Percentiles rank a stretch among this genome's conserved stretches.
phyloP scores from a whole-genome alignment of 306 rosid genomes.

The Boehmeria nivea region DNA sequence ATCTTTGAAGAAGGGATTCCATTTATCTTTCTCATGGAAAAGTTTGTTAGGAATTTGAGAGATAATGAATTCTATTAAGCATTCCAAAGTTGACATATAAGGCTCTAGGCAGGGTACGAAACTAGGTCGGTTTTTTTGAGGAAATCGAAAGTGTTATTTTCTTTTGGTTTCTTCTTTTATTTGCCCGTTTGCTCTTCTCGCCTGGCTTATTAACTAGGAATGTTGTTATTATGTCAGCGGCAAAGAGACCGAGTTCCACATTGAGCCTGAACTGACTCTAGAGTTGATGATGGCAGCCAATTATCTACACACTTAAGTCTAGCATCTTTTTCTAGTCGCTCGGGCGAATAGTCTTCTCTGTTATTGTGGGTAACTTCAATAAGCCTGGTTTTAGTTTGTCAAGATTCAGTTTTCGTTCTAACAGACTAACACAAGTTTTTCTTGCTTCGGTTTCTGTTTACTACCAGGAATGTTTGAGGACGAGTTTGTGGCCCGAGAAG shows the following conservation, averaged over 20 bases:
- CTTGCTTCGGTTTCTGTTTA: not conserved
- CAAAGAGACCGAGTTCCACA: conserved; percentile 81
- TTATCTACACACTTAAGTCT: conserved; percentile 73
- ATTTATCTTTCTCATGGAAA: too few species aligned
- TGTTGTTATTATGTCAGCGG: conserved; percentile 46
- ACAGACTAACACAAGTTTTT: not conserved
- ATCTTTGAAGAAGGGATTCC: too few species aligned
- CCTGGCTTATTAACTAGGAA: conserved; percentile 5
- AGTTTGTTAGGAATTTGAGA: too few species aligned
- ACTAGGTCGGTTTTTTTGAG: too few species aligned
- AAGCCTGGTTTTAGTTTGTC: conserved; percentile 2
- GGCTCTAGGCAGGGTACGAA: too few species aligned
- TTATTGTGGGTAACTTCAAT: conserved; percentile 20
- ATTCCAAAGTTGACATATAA: too few species aligned
- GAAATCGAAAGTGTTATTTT: too few species aligned
- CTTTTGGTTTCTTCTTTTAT: too few species aligned
- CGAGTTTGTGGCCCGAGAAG: conserved; percentile 27
- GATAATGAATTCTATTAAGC: too few species aligned
- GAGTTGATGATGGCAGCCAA: conserved; percentile 98
- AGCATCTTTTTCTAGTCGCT: conserved; percentile 14
- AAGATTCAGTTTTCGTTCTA: not conserved
- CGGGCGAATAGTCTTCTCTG: conserved; percentile 17
- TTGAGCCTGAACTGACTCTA: conserved; percentile 83
- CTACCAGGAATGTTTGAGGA: conserved; percentile 22
- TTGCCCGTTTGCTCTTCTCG: too few species aligned